Percentiles rank a stretch among this genome's conserved stretches.
Conservation (phyloP, 306 rosid genomes). For the Quercus aquifolioides region DNA sequence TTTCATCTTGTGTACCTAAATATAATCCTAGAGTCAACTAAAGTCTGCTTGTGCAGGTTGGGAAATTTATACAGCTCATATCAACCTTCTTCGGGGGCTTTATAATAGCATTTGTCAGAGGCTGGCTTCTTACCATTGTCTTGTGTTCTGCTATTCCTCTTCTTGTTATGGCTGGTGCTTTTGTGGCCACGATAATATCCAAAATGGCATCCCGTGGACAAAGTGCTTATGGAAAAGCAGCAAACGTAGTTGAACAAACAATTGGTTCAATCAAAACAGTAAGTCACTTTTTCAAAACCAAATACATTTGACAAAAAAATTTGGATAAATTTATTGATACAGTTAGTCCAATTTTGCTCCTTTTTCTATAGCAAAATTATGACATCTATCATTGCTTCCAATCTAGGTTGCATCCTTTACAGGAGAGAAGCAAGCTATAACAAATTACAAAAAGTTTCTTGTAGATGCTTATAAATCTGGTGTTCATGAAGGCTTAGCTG, state of each 20-base stretch:
- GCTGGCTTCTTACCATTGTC: constrained; percentile 33
- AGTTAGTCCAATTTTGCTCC: not conserved
- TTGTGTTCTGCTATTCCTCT: constrained; percentile 20
- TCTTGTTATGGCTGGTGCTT: constrained; percentile 18
- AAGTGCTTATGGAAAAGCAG: constrained; percentile 24
- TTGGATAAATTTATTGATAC: not conserved
- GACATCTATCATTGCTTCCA: not conserved
- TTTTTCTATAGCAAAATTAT: not conserved
- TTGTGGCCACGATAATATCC: not conserved
- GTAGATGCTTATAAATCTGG: constrained; percentile 21
- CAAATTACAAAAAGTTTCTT: constrained; percentile 2
- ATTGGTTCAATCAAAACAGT: constrained; percentile 37
- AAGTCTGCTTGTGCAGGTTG: not conserved
- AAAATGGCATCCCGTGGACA: constrained; percentile 22
- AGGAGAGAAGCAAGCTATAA: constrained; percentile 30
- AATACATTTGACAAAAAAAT: not conserved
- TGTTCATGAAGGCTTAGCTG: constrained; percentile 17
- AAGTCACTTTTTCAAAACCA: not conserved
- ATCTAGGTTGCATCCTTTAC: constrained; percentile 29
- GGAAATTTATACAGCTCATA: constrained; percentile 20
- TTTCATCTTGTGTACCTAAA: no score
- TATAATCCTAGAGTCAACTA: no score
- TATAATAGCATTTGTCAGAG: constrained; percentile 18
- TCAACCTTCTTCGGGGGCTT: constrained; percentile 28
- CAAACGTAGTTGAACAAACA: constrained; percentile 32